Evolutionary conservation across 306 rosid species (phyloP), one percentile per base, ranked within the genome.

Genomic region (Citrullus colocynthis): DNA sequence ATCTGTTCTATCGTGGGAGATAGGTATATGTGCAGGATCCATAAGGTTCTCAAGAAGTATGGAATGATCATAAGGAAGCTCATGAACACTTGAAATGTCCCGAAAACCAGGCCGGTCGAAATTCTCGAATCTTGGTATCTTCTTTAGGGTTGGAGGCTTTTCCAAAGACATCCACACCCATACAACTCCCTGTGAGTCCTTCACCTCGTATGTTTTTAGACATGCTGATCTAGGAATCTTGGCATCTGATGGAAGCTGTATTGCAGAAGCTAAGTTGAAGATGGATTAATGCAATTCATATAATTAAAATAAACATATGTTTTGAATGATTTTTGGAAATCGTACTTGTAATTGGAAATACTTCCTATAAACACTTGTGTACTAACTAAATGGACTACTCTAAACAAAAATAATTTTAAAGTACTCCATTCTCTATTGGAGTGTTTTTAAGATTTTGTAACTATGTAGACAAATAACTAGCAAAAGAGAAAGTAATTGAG

Each of bases 161-260:
- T 83, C 85, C 34, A n/a, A 88, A 41, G 97, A 92, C 97, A 95
- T 91, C 99, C 99, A 95, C 24, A 92, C 99, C 99, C 99, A 95
- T 13, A 86, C 82, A 48, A 95, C 97, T 56, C 99, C 99, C 81
- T 95, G 99, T 8, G 96, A 90, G 81, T 95, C 97, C 82, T 85
- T 88, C 62, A 89, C 90, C 76, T 90, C 92, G 2, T 92, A 95
- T 55, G 93, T 86, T 83, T 65, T 85, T 28, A 91, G 88, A 84
- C 99, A 95, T 8, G 97, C 99, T 44, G 97, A 83, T 71, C 75
- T 76, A 13, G 97, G 99, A 77, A 95, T 92, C 82, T 91, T 95
- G 72, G 99, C 99, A 76, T 87, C 88, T 57, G 88, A 86, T 5
- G 99, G 99, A 90, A 95, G 97, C 99, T 92, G 85, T 4, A 54